phyloP scores from a whole-genome alignment of 305 asterid species.

The Salvia sclarea region DNA sequence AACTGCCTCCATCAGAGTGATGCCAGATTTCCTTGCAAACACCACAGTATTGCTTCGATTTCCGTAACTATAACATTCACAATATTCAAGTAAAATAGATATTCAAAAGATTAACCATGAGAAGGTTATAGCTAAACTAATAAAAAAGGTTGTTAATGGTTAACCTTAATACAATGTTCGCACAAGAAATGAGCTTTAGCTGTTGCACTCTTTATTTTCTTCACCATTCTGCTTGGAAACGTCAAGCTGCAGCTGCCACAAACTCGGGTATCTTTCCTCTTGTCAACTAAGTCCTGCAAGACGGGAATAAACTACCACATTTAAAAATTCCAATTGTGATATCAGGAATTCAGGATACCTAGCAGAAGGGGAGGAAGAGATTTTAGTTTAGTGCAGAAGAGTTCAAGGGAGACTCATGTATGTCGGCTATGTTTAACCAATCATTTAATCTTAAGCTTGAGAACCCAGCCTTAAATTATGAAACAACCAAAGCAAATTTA shows the following conservation, averaged over 20 bases:
- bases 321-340: slow-evolving; percentile 18
- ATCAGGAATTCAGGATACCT: slow-evolving; percentile 12
- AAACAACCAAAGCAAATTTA: slow-evolving; percentile 13
- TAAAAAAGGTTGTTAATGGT: slow-evolving; percentile 13
- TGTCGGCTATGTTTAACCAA: slow-evolving; percentile 1
- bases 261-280: slow-evolving; percentile 53
- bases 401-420: slow-evolving; percentile 1
- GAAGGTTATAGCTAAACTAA: slow-evolving; percentile 19
- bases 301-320: slow-evolving; percentile 25
- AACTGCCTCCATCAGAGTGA: slow-evolving; percentile 92
- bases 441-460: neutral
- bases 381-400: slow-evolving; percentile 10
- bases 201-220: slow-evolving; percentile 51
- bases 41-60: slow-evolving; percentile 85
- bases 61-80: slow-evolving; percentile 59
- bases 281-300: slow-evolving; percentile 53
- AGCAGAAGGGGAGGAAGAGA: slow-evolving; percentile 7
- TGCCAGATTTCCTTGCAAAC: slow-evolving; percentile 90
- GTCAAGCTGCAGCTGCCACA: slow-evolving; percentile 79
- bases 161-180: slow-evolving; percentile 85
- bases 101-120: slow-evolving; percentile 22
- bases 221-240: slow-evolving; percentile 65
- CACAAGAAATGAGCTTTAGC: slow-evolving; percentile 56
- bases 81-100: slow-evolving; percentile 24
- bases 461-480: slow-evolving; percentile 10